Base-by-base conservation (phyloP, 352 stramenopile species). In the Halophytophthora batemanensis region DNA sequence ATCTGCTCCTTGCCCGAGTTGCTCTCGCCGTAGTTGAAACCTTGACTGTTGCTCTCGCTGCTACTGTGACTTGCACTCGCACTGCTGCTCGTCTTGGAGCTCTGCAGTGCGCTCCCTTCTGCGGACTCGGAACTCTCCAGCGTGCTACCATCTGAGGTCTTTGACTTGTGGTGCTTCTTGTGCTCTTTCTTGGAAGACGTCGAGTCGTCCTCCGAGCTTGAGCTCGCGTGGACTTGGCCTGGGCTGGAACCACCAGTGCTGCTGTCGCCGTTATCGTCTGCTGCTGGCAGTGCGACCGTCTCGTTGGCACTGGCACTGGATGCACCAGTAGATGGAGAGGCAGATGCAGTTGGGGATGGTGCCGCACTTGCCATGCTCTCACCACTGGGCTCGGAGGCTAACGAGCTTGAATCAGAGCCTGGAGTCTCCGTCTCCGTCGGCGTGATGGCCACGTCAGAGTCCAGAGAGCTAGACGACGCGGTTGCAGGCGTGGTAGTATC, bases 181-280 rank as follows among this genome's bases (percentile, higher is more conserved):
- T 44, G 53, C 35, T 46, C 53, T 44, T 48, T 44, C 4, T 69
- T 50, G 19, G 50, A 55, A 2, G 40, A 50, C 11, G 59, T 44
- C 33, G 46, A 45, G 40, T 48, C 46, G 12, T 62, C 54, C 33
- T 62, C 61, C 34, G 45, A 41, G 23, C 58, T 71, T 14, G 58
- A 61, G 37, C 56, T 70, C 0, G 57, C 56, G 31, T 70, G 57
- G 17, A 68, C 50, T 21, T 65, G 50, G 3, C 56, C 61, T 50
- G 53, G 42, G 42, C n/a, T 64, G 19, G 12, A 33, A 37, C 37
- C 44, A 0, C 59, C 37, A 22, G 21, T 36, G 42, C 6, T 58
- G 10, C n/a, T 37, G 34, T 56, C 43, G 13, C 42, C n/a, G n/a
- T n/a, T 55, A 1, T 21, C 57, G 14, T 38, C 36, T 13, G 19